These are phyloP conservation scores for Neoboletus magnificus DNA, from an alignment of 768 basidiomycete species.

Conservation along the genomic window DNA sequence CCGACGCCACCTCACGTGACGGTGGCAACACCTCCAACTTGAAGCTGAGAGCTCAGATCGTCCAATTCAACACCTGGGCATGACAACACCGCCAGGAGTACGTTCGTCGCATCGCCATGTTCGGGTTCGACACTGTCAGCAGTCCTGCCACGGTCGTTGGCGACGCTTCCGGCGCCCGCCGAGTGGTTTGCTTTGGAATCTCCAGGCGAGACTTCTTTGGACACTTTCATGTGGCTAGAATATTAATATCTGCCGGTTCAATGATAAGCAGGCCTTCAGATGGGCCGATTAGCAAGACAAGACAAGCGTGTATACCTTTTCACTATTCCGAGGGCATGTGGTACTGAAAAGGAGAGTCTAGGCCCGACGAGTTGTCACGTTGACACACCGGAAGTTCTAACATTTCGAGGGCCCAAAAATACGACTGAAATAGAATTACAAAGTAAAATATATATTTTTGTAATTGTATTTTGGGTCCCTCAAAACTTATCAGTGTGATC, in stretches of 20 bases:
- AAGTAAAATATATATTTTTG: too few relatives aligned
- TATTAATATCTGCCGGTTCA: too few relatives aligned
- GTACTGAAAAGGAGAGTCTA: not conserved
- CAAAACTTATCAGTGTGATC: too few relatives aligned
- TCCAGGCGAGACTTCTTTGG: not conserved
- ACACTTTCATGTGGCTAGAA: too few relatives aligned
- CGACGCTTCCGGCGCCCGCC: not conserved
- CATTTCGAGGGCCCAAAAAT: too few relatives aligned
- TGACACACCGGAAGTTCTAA: too few relatives aligned
- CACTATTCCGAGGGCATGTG: not conserved
- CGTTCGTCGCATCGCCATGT: not conserved
- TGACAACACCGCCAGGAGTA: not conserved
- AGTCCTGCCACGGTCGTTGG: not conserved
- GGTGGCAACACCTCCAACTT: not conserved
- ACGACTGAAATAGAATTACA: too few relatives aligned
- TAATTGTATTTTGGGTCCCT: too few relatives aligned
- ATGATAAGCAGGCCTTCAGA: not conserved
- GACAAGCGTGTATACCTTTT: too few relatives aligned
- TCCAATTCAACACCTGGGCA: not conserved
- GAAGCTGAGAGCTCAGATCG: too few relatives aligned
- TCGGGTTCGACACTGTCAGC: not conserved
- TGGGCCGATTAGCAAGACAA: not conserved
- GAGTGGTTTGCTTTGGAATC: too few relatives aligned
- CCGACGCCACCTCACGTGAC: not conserved
- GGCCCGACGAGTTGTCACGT: too few relatives aligned